phyloP scores from a whole-genome alignment of 192 early-diverging fungal genomes.

The Coemansia sp. region DNA sequence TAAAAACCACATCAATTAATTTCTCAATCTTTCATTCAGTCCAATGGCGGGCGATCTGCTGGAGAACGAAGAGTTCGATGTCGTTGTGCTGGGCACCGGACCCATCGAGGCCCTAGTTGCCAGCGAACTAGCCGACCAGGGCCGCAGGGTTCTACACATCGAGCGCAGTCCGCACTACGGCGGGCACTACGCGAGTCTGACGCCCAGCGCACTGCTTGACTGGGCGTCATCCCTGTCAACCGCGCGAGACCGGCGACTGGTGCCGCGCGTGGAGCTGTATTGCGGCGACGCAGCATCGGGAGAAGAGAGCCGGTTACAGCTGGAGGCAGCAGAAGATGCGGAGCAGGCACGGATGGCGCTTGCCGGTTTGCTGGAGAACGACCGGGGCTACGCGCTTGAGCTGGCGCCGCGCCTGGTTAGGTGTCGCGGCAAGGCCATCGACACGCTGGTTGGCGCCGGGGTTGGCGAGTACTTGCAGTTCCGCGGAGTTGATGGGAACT shows the following conservation, averaged over 20 bases:
- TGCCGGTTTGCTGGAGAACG: constrained; percentile 11
- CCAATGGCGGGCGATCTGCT: constrained; percentile 17
- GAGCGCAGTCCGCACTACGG: constrained; percentile 84
- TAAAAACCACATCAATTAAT: not conserved
- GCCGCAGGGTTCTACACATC: constrained; percentile 75
- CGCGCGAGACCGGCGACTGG: constrained; percentile 23
- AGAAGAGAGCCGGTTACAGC: not conserved
- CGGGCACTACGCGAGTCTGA: constrained; percentile 58
- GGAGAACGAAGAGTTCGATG: constrained; percentile 66
- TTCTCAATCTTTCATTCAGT: not conserved
- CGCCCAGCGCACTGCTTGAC: constrained; percentile 20
- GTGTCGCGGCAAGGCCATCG: constrained; percentile 69
- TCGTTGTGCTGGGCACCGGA: constrained; percentile 86
- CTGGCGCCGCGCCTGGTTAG: constrained; percentile 61
- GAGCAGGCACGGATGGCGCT: constrained; percentile 4
- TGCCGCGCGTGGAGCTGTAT: constrained; percentile 14
- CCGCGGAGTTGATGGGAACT: constrained; percentile 72
- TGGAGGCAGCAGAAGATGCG: not conserved
- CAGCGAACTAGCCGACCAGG: constrained; percentile 68
- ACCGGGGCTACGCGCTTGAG: constrained; percentile 38
- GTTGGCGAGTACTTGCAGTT: constrained; percentile 89
- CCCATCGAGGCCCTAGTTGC: constrained; percentile 78
- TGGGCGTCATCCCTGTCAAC: constrained; percentile 14
- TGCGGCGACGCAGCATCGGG: not conserved
- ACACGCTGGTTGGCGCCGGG: constrained; percentile 72